Evolutionary conservation across 352 stramenopile species (phyloP), one percentile per base, ranked within the genome.

Genomic region (Pythium myriotylum): DNA sequence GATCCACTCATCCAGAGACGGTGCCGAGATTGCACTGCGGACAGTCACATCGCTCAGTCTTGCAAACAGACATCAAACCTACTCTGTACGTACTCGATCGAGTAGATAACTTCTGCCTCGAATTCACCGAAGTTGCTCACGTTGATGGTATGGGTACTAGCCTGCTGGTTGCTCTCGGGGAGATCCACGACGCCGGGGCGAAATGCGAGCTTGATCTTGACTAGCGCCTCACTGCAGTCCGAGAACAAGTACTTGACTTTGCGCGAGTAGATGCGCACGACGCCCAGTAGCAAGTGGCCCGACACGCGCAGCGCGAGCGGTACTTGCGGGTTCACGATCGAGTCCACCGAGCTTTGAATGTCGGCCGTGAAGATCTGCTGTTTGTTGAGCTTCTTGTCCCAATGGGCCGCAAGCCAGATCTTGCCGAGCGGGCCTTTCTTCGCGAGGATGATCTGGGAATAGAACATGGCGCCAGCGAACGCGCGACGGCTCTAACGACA

Each of bases 321-420:
- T 35, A 99, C 94, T 52, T 96, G 88, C 19, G 97, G 97, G 73
- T 99, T 96, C 45, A 98, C 86, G 64, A 99, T 99, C 59, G 88
- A 96, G 22, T 99, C 91, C 17, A 99, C 97, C 23, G 95, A 98
- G 68, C 79, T 86, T 62, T 92, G 79, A 75, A 99, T 99, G 77
- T 99, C 96, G 13, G 96, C 98, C 27, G 89, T 86, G 78, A 99
- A 99, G 54, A 99, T 98, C 75, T 99, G 94, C 40, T 96, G 88
- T 71, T 99, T 98, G 65, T 89, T 98, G 26, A 99, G 82, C 81
- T 99, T 99, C 84, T 99, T 99, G 83, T 99, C 97, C 92, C 94
- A 99, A 76, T 99, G 97, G 26, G 97, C 97, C 16, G 97, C 97
- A 26, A 99, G 86, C 95, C 97, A 99, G 54, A 99, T 98, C 78